Percentiles rank a stretch among this genome's conserved stretches.
phyloP scores from a whole-genome alignment of 192 early-diverging fungal genomes.

The Pilaira anomala region DNA sequence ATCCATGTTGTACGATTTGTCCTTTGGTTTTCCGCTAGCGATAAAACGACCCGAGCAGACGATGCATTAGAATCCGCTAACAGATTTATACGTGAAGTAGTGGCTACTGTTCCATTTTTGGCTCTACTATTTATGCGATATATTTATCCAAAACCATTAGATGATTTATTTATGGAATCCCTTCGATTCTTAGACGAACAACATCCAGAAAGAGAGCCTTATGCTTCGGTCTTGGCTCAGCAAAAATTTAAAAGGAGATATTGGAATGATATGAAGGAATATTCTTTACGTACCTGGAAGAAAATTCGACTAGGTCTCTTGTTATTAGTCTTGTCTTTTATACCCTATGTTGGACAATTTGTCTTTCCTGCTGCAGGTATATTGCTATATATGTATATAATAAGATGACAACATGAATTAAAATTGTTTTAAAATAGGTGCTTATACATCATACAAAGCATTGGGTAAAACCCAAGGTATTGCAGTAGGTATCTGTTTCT shows the following conservation, averaged over 20 bases:
- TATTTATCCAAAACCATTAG: constrained; percentile 56
- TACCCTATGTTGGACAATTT: constrained; percentile 52
- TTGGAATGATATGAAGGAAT: constrained; percentile 52
- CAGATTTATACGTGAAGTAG: constrained; percentile 3
- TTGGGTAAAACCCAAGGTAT: constrained; percentile 37
- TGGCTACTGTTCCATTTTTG: constrained; percentile 40
- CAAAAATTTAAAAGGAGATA: constrained; percentile 35
- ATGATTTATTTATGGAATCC: constrained; percentile 56
- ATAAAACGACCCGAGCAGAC: constrained; percentile 9
- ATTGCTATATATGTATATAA: not conserved
- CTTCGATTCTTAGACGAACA: constrained; percentile 40
- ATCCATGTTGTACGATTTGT: constrained; percentile 36
- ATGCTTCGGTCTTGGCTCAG: constrained; percentile 33
- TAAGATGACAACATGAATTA: not conserved
- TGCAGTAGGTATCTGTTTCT: constrained; percentile 41
- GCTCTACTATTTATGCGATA: constrained; percentile 55
- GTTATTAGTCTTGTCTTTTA: constrained; percentile 45
- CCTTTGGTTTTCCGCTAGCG: constrained; percentile 26
- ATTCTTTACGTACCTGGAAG: constrained; percentile 44
- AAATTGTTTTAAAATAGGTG: constrained; percentile 23
- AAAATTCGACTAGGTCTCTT: constrained; percentile 38
- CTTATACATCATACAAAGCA: constrained; percentile 43
- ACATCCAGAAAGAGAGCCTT: constrained; percentile 32
- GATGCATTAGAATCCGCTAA: not conserved
- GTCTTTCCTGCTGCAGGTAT: constrained; percentile 51